Conservation (phyloP, 139 green algal species). For the Chlorella sp. region DNA sequence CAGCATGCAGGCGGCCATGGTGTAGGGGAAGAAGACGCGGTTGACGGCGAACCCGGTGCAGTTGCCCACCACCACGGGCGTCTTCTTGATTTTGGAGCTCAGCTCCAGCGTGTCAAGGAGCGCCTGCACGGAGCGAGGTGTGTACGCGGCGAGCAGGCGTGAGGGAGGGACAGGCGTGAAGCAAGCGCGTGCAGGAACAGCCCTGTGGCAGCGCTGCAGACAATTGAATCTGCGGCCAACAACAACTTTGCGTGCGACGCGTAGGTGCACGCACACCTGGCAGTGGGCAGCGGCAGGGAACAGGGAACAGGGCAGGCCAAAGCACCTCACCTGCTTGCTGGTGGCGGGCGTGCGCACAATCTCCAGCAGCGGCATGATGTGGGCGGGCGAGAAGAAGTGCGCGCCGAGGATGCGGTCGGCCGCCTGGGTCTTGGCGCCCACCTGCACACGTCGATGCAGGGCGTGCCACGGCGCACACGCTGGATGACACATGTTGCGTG, state of each 20-base stretch:
- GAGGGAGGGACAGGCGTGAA: too few relatives aligned
- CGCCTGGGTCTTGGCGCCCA: constrained; percentile 35
- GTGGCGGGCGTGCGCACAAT: constrained; percentile 89
- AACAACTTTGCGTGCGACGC: too few relatives aligned
- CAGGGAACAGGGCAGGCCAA: neutral
- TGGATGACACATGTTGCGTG: too few relatives aligned
- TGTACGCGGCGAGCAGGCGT: too few relatives aligned
- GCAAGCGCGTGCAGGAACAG: too few relatives aligned
- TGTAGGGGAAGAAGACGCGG: constrained; percentile 99
- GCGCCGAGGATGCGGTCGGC: constrained; percentile 83
- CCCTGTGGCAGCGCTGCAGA: too few relatives aligned
- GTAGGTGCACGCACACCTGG: too few relatives aligned
- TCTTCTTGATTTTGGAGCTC: constrained; percentile 90
- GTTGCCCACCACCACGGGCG: constrained; percentile 97
- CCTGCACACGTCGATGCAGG: too few relatives aligned
- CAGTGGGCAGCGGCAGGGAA: too few relatives aligned
- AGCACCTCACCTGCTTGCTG: constrained; percentile 62
- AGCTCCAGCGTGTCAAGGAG: constrained; percentile 88
- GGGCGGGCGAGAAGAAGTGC: constrained; percentile 95
- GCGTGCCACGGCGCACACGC: too few relatives aligned
- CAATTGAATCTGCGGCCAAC: too few relatives aligned
- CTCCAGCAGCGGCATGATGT: constrained; percentile 99
- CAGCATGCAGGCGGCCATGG: constrained; percentile 87
- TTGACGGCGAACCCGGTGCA: constrained; percentile 99
- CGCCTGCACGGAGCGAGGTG: constrained; percentile 65